A percentile compares a stretch with the other conserved stretches of the same genome.
Conservation (phyloP, 176 grass and related monocot genomes). For the Microstegium vimineum region DNA sequence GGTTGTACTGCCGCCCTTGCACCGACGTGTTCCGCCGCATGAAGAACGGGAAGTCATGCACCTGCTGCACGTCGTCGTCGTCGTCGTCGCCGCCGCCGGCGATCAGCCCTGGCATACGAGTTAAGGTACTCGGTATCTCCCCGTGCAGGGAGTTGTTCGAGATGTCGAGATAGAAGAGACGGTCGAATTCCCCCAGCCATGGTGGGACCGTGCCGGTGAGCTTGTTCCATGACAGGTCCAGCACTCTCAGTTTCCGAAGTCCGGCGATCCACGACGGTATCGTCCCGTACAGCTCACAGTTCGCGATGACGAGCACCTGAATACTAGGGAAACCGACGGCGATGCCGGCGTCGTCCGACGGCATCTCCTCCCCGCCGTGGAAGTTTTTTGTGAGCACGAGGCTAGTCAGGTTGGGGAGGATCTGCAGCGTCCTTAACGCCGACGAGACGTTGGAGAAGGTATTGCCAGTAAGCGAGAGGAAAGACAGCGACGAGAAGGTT, state of each 20-base stretch:
- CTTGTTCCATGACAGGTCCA: slow-evolving; percentile 67
- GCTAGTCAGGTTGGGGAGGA: slow-evolving; percentile 47
- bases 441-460: slow-evolving; percentile 52
- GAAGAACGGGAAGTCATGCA: slow-evolving; percentile 52
- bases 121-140: slow-evolving; percentile 42
- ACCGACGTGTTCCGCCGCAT: slow-evolving; percentile 37
- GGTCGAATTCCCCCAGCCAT: slow-evolving; percentile 42
- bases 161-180: slow-evolving; percentile 66
- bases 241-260: slow-evolving; percentile 53
- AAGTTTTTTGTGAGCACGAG: slow-evolving; percentile 64
- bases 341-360: background rate
- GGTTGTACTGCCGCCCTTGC: slow-evolving; percentile 39
- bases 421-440: slow-evolving; percentile 45
- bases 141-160: slow-evolving; percentile 62
- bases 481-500: slow-evolving; percentile 38
- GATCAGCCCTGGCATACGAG: slow-evolving; percentile 20
- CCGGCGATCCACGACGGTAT: slow-evolving; percentile 45
- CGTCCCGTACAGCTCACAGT: slow-evolving; percentile 38
- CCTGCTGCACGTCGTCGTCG: background rate
- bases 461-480: slow-evolving; percentile 60
- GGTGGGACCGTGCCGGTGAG: slow-evolving; percentile 51
- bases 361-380: slow-evolving; percentile 38
- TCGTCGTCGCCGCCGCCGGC: background rate
- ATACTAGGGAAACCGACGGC: slow-evolving; percentile 40
- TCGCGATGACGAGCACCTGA: slow-evolving; percentile 53